Conservation (phyloP, 2,329 filamentous ascomycete species). For the Arthrobotrys conoides region DNA sequence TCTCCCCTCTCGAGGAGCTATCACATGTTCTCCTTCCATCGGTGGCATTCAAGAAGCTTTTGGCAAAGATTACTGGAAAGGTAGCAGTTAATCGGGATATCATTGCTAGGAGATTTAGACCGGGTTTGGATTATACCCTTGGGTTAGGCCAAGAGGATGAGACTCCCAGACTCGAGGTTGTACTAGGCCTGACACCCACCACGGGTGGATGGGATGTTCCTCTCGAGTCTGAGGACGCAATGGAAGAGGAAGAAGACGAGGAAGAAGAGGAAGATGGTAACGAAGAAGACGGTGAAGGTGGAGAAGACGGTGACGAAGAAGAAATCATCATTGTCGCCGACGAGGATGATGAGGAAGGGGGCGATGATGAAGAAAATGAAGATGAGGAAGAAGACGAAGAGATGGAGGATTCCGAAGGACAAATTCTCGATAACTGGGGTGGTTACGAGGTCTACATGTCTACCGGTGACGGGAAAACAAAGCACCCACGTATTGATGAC, state of each 20-base stretch:
- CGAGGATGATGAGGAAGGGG: constrained; percentile 49
- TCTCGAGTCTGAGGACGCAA: constrained; percentile 71
- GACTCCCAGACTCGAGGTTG: constrained; percentile 85
- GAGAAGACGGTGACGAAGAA: constrained; percentile 62
- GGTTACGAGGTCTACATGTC: constrained; percentile 69
- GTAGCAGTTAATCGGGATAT: constrained; percentile 80
- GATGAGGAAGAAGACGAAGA: constrained; percentile 37
- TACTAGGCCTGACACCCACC: constrained; percentile 87
- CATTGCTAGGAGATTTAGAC: constrained; percentile 87
- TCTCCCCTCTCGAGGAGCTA: constrained; percentile 80
- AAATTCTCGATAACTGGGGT: constrained; percentile 67
- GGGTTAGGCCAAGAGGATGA: constrained; percentile 83
- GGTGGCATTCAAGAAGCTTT: constrained; percentile 88
- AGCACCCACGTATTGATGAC: constrained; percentile 66
- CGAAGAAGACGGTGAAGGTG: constrained; percentile 65
- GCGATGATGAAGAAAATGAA: constrained; percentile 58
- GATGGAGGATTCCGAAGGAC: constrained; percentile 61
- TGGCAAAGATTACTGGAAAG: constrained; percentile 84
- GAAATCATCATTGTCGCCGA: constrained; percentile 48
- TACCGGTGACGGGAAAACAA: constrained; percentile 64
- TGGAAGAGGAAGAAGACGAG: constrained; percentile 69
- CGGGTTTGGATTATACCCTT: constrained; percentile 90
- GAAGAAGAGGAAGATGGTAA: constrained; percentile 67
- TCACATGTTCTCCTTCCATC: constrained; percentile 87
- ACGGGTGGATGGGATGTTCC: constrained; percentile 84